Percentiles rank a stretch among this genome's conserved stretches.
Conservation (phyloP, 805 yeast genomes). For the Helenozyma rhizophorensis region DNA sequence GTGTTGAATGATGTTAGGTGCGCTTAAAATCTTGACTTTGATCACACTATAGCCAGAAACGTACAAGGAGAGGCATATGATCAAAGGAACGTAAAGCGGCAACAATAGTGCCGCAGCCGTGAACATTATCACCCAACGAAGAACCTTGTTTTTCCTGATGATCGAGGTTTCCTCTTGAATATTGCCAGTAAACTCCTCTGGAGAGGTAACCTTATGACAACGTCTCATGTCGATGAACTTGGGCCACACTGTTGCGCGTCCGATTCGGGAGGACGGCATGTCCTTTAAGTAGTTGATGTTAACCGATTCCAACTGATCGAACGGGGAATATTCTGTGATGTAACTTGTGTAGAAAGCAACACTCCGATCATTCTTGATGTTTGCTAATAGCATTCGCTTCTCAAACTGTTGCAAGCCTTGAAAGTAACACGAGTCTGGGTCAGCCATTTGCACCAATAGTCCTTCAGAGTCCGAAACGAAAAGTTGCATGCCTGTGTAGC, state of each 20-base stretch:
- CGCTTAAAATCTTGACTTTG: slow-evolving; percentile 25
- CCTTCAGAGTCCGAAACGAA: slow-evolving; percentile 36
- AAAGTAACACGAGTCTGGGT: slow-evolving; percentile 45
- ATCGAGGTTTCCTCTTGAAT: slow-evolving; percentile 37
- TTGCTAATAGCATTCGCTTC: slow-evolving; percentile 60
- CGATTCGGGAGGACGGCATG: slow-evolving; percentile 38
- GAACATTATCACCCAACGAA: slow-evolving; percentile 22
- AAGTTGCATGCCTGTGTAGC: slow-evolving; percentile 33
- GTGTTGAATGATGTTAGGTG: slow-evolving; percentile 24
- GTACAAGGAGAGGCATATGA: slow-evolving; percentile 31
- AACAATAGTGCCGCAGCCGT: slow-evolving; percentile 25
- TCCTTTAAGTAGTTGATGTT: slow-evolving; percentile 46
- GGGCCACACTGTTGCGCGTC: slow-evolving; percentile 37
- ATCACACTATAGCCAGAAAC: slow-evolving; percentile 38
- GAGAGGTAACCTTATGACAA: slow-evolving; percentile 17
- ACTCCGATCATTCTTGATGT: slow-evolving; percentile 75
- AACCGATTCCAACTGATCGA: slow-evolving; percentile 49
- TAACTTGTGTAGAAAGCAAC: slow-evolving; percentile 85
- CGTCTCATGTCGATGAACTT: slow-evolving; percentile 48
- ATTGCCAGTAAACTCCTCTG: slow-evolving; percentile 17
- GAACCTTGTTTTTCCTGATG: slow-evolving; percentile 24
- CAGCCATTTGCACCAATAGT: slow-evolving; percentile 49
- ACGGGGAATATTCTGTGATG: slow-evolving; percentile 71
- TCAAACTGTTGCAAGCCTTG: slow-evolving; percentile 57
- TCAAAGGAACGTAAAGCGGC: slow-evolving; percentile 51